Conservation (phyloP, 2,329 filamentous ascomycete genomes). For the Hortaea sp. region DNA sequence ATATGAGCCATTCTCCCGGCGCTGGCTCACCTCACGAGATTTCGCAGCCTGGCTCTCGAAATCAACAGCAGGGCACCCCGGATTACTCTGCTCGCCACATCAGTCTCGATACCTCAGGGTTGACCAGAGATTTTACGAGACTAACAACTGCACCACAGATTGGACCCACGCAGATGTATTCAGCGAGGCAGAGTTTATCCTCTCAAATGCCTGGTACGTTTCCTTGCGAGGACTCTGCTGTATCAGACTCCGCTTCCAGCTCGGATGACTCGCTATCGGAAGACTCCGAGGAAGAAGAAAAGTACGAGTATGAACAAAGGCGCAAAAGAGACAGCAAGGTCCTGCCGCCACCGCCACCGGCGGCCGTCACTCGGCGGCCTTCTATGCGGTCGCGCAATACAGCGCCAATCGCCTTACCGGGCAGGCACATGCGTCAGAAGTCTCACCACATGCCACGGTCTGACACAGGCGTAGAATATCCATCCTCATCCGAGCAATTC, state of each 20-base stretch:
- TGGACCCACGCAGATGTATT: background rate
- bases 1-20: no score
- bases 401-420: constrained; percentile 1
- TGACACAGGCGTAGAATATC: constrained; percentile 10
- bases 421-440: constrained; percentile 2
- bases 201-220: constrained; percentile 2
- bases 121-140: constrained; percentile 2
- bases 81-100: constrained; percentile 17
- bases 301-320: constrained; percentile 1
- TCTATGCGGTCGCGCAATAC: constrained; percentile 6
- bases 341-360: constrained; percentile 9
- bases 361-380: constrained; percentile 5
- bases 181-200: constrained; percentile 1
- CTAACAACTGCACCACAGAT: background rate
- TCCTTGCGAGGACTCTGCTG: constrained; percentile 2
- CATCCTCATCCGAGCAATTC: constrained; percentile 14
- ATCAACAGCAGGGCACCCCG: background rate
- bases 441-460: constrained; percentile 9
- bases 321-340: constrained; percentile 5
- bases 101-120: constrained; percentile 9
- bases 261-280: background rate
- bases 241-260: constrained; percentile 1
- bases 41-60: no score
- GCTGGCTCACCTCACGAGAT: no score
- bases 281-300: constrained; percentile 6